These are phyloP conservation scores for Arachis stenosperma DNA, from an alignment of 306 rosid genomes.

Conservation along the genomic window DNA sequence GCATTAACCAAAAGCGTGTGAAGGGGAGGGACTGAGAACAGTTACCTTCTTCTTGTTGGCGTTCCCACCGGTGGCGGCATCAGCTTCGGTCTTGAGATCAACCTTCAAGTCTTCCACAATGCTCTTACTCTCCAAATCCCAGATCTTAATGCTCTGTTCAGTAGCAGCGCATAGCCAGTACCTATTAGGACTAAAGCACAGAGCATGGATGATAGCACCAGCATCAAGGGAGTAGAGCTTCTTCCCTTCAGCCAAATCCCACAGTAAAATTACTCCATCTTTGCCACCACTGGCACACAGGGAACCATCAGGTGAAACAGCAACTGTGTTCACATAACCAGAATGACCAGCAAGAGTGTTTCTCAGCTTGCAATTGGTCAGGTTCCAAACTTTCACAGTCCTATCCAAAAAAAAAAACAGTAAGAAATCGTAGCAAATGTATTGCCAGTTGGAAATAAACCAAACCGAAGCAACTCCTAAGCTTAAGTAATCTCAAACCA, in stretches of 20 bases:
- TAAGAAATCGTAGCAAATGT: not conserved
- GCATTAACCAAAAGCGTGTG: not conserved
- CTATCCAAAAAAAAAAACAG: conserved; percentile 42
- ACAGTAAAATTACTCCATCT: conserved; percentile 73
- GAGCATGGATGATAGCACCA: conserved; percentile 61
- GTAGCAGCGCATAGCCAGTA: conserved; percentile 91
- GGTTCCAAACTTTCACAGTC: conserved; percentile 78
- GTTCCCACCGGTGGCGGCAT: conserved; percentile 52
- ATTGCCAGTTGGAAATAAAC: not conserved
- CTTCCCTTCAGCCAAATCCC: conserved; percentile 89
- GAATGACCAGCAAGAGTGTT: conserved; percentile 62
- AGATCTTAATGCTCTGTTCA: conserved; percentile 79
- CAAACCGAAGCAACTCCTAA: not conserved
- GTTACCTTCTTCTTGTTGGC: conserved; percentile 67
- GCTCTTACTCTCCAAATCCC: conserved; percentile 87
- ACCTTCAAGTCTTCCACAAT: conserved; percentile 80
- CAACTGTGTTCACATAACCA: conserved; percentile 77
- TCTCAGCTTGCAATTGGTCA: conserved; percentile 71
- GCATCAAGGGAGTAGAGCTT: conserved; percentile 69
- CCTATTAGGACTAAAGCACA: conserved; percentile 83
- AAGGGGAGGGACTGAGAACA: not conserved
- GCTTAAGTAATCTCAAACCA: no score
- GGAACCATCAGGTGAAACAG: conserved; percentile 81
- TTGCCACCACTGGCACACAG: conserved; percentile 84
- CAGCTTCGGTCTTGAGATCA: conserved; percentile 73